These are phyloP conservation scores for Solanum chiquidenum DNA, from an alignment of 257 asterid species.

Conservation along the genomic window DNA sequence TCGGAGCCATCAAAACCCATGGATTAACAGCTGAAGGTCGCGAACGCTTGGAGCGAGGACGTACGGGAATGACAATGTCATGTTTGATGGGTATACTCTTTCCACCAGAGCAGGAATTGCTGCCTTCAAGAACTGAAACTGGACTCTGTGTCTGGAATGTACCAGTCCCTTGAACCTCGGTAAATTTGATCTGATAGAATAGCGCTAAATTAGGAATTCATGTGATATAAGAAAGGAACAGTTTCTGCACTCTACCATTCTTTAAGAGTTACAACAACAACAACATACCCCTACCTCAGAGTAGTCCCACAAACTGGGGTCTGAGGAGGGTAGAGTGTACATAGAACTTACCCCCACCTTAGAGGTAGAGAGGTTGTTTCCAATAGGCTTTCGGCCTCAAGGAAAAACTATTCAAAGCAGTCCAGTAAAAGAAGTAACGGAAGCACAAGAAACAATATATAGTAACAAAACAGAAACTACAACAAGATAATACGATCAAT, in stretches of 20 bases:
- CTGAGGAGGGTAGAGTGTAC: neutral
- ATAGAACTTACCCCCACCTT: neutral
- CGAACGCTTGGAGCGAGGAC: constrained; percentile 55
- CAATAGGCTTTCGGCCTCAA: neutral
- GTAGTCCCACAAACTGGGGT: neutral
- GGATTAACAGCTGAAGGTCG: constrained; percentile 41
- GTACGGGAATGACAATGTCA: constrained; percentile 24
- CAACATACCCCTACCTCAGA: neutral
- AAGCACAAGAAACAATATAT: neutral
- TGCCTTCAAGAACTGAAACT: constrained; percentile 63
- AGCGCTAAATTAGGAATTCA: constrained; percentile 2
- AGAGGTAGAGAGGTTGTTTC: neutral
- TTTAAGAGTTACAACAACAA: neutral
- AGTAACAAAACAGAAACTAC: neutral
- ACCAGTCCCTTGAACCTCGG: constrained; percentile 20
- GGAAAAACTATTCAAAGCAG: neutral
- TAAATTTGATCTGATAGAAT: constrained; percentile 9
- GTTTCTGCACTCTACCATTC: constrained; percentile 8
- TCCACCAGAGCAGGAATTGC: constrained; percentile 30
- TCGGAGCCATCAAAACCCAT: constrained; percentile 41
- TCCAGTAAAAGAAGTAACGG: neutral
- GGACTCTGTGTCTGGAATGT: constrained; percentile 59
- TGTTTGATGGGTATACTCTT: constrained; percentile 30
- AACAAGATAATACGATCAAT: neutral
- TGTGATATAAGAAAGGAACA: neutral